phyloP scores from a whole-genome alignment of 768 basidiomycete genomes.

The Termitomyces heimii region DNA sequence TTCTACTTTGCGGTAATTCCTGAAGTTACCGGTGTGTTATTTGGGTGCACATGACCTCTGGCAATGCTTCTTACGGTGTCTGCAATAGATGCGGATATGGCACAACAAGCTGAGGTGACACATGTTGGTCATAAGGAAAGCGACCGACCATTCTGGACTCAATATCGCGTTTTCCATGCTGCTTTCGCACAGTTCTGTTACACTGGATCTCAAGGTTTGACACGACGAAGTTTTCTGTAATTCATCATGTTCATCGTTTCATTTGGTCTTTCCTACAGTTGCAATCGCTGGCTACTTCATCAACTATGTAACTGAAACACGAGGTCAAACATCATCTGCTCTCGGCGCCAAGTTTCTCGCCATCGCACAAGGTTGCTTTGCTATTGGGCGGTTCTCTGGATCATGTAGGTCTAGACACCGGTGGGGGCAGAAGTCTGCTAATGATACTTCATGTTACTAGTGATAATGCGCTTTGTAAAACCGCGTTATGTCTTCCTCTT shows the following conservation, averaged over 20 bases:
- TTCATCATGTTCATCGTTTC: neutral
- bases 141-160: constrained; percentile 22
- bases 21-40: constrained; percentile 24
- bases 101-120: constrained; percentile 25
- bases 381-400: constrained; percentile 24
- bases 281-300: constrained; percentile 28
- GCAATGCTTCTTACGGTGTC: neutral
- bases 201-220: constrained; percentile 24
- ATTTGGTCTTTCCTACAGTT: constrained; percentile 12
- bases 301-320: constrained; percentile 26
- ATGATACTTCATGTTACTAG: constrained; percentile 1
- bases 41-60: neutral
- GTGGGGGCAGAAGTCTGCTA: neutral
- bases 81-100: constrained; percentile 25
- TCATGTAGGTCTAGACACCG: constrained; percentile 16
- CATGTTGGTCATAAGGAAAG: constrained; percentile 21
- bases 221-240: neutral
- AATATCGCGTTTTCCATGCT: constrained; percentile 25
- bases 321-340: constrained; percentile 17
- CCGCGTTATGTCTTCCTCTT: constrained; percentile 23
- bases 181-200: constrained; percentile 29
- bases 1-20: constrained; percentile 28
- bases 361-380: constrained; percentile 26
- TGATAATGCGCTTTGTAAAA: constrained; percentile 22
- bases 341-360: constrained; percentile 25